Conservation (phyloP, 2,329 filamentous ascomycete genomes). For the Trichoderma hamatum region DNA sequence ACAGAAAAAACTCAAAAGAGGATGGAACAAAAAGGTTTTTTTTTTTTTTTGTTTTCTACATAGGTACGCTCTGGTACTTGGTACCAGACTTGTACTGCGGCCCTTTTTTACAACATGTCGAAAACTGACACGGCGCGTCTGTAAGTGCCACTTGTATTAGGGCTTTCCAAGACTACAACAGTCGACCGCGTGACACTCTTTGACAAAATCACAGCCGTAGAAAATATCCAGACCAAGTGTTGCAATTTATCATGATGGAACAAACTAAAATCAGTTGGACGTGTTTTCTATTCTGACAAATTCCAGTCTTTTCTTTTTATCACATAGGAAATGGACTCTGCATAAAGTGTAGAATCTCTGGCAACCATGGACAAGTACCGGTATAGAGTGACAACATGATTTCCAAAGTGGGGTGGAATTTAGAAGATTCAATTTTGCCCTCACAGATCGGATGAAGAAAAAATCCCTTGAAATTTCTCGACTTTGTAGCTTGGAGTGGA, state of each 20-base stretch:
- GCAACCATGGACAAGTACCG: not conserved
- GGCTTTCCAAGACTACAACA: not conserved
- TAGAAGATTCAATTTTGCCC: not conserved
- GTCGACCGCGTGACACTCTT: not conserved
- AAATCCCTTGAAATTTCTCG: not conserved
- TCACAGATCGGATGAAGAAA: not conserved
- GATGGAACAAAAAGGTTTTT: not conserved
- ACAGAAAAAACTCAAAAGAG: not conserved
- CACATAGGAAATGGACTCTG: not conserved
- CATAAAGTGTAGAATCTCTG: too few relatives aligned
- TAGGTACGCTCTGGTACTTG: not conserved
- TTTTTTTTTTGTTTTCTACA: not conserved
- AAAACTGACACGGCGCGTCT: not conserved
- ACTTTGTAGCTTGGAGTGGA: not conserved
- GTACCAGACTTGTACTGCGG: not conserved
- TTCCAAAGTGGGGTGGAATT: not conserved
- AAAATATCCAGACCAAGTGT: not conserved
- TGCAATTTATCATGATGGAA: not conserved
- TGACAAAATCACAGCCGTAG: too few relatives aligned
- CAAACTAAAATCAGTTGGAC: not conserved
- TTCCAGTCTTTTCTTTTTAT: not conserved
- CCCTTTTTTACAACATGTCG: not conserved
- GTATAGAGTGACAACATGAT: not conserved
- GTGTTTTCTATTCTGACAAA: too few relatives aligned
- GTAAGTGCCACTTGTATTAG: not conserved